These are phyloP conservation scores for Hibiscus tridactylites DNA, from an alignment of 345 rosid genomes.

Conservation along the genomic window DNA sequence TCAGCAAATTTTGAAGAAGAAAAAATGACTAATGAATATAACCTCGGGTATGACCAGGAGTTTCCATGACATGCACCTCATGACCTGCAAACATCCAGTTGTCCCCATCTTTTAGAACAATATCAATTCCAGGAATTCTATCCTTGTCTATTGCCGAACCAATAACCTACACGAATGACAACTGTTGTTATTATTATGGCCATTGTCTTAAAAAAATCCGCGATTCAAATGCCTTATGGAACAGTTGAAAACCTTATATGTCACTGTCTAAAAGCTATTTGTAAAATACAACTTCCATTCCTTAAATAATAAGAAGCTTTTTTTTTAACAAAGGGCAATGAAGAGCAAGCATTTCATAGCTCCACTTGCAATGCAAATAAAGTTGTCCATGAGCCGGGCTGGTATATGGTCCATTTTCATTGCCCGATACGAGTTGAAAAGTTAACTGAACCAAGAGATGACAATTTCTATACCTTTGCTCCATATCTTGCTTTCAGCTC, in stretches of 20 bases:
- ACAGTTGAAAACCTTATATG: not conserved
- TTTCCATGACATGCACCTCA: constrained; percentile 74
- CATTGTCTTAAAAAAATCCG: not conserved
- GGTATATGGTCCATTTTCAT: not conserved
- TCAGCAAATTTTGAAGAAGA: not conserved
- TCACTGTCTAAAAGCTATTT: not conserved
- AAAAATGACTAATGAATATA: constrained; percentile 6
- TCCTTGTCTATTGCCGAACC: constrained; percentile 74
- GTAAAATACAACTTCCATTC: not conserved
- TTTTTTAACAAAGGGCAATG: not conserved
- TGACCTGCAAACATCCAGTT: constrained; percentile 99
- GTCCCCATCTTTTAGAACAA: constrained; percentile 72
- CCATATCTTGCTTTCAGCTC: constrained; percentile 96
- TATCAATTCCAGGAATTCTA: constrained; percentile 89
- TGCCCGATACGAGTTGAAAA: not conserved
- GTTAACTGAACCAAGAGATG: not conserved
- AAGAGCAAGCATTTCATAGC: not conserved
- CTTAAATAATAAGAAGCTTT: not conserved
- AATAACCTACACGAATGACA: constrained; percentile 58
- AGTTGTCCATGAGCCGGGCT: not conserved
- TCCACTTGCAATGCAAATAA: not conserved
- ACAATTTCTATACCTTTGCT: constrained; percentile 71
- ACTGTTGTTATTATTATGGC: not conserved
- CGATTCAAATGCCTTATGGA: not conserved
- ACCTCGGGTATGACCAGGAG: constrained; percentile 98